These are phyloP conservation scores for Nicotiana obtusifolia DNA, from an alignment of 257 asterid species.

Conservation along the genomic window DNA sequence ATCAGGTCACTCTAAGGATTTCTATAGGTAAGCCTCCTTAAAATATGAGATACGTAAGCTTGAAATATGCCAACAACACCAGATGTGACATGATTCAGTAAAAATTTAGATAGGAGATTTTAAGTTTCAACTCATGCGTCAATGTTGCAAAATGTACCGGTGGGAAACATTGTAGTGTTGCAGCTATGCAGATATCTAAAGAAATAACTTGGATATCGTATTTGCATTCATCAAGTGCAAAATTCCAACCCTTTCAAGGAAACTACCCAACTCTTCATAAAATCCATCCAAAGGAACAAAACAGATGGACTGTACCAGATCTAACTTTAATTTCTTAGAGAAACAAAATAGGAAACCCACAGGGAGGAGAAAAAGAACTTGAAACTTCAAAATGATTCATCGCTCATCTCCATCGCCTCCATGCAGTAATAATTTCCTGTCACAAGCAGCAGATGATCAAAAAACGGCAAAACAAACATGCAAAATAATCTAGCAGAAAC, in stretches of 20 bases:
- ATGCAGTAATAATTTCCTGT: constrained; percentile 1
- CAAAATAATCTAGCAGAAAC: not conserved
- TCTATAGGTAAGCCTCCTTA: no score
- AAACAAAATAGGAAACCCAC: not conserved
- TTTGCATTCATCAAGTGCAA: not conserved
- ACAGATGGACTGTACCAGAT: not conserved
- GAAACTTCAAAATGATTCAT: not conserved
- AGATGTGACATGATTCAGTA: no score
- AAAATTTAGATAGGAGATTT: no score
- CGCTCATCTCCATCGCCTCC: not conserved
- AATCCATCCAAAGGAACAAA: not conserved
- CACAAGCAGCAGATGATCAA: not conserved
- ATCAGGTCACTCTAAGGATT: no score
- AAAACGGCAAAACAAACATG: not conserved
- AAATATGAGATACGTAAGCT: no score
- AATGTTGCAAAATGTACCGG: not conserved
- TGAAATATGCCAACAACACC: no score
- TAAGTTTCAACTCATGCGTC: not conserved
- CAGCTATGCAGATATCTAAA: not conserved
- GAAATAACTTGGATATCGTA: not conserved
- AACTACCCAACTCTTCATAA: not conserved
- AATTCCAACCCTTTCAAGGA: no score
- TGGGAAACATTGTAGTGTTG: no score
- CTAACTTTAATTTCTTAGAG: not conserved
- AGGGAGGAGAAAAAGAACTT: not conserved